A percentile compares a stretch with the other conserved stretches of the same genome.
These are phyloP conservation scores for Aegilops tauschii DNA, from an alignment of 176 grass and related monocot species.

Conservation along the genomic window DNA sequence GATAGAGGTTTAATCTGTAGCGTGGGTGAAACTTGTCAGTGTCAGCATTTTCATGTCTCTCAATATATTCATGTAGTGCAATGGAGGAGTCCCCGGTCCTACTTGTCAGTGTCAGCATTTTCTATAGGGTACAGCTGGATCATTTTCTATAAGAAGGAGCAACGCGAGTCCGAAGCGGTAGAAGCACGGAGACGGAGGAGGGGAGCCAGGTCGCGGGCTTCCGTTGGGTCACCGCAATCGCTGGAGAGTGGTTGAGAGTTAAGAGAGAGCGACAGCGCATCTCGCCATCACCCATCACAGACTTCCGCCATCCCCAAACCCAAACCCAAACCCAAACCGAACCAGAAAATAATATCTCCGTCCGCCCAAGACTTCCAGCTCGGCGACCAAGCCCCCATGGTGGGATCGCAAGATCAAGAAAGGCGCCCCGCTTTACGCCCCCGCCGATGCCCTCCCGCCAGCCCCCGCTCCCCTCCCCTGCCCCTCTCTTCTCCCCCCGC, in stretches of 20 bases:
- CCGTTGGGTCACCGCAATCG: background rate
- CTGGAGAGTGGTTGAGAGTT: background rate
- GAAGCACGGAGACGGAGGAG: background rate
- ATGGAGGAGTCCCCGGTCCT: no score
- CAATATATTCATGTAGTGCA: no score
- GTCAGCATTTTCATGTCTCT: no score
- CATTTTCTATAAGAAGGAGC: no score
- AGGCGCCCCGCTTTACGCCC: slow-evolving; percentile 35
- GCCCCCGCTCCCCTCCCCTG: background rate
- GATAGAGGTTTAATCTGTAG: no score
- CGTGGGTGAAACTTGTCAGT: no score
- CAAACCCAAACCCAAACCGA: no score
- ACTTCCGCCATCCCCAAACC: background rate
- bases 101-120: no score
- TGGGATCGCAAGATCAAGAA: slow-evolving; percentile 23
- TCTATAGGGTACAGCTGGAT: no score
- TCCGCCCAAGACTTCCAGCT: background rate
- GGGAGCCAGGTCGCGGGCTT: background rate
- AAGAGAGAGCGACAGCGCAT: background rate
- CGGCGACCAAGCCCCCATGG: slow-evolving; percentile 1
- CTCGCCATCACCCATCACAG: background rate
- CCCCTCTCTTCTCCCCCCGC: background rate
- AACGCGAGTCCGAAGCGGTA: background rate
- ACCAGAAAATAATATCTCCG: background rate
- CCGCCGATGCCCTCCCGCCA: slow-evolving; percentile 55